Base-by-base conservation (phyloP, 345 rosid species). In the Barbarea vulgaris region DNA sequence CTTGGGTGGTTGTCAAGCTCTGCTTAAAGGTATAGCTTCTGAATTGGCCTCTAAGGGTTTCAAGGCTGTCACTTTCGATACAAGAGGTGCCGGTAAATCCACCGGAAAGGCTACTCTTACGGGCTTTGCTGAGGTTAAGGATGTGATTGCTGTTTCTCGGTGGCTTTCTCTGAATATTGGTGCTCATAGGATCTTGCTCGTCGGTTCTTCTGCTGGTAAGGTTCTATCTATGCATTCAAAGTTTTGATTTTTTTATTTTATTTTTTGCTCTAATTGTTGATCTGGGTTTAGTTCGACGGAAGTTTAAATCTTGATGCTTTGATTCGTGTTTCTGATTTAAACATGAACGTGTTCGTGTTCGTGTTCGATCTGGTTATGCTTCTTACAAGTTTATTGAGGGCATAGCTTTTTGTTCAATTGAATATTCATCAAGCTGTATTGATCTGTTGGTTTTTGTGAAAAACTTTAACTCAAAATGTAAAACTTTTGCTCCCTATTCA, bases 161-260 rank as follows among this genome's bases (percentile, higher is more conserved):
- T 93, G 96, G 98, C 85, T 85, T 72, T 85, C 55, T 50, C 69
- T 75, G 24, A 83, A 83, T 68, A 75, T 87, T 19, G 50, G 81
- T 21, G 52, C 86, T 78, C 64, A 70, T 19, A 93, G 87, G 92
- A 84, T 96, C 72, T 63, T 96, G 77, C 81, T 96, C 68, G 89
- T 91, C 48, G 97, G 98, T 75, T 92, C 97, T 78, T 96, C 96
- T 63, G 96, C 98, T 50, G 96, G 98, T 93, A 77, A 36, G 30
- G 51, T 34, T 68, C 41, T 73, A 6, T 68, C 41, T 73, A 6
- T 25, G 12, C 50, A 6, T 57, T 31, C 62, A 31, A 31, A 19
- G 9, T 30, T 44, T 63, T 50, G 2, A 28, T 11, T 7, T 19
- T 31, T 59, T 52, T 41, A 2, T 28, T 2, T 52, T 41, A 2